Evolutionary conservation across 2,329 filamentous ascomycete genomes (phyloP).

Genomic region (Colletotrichum sp.): DNA sequence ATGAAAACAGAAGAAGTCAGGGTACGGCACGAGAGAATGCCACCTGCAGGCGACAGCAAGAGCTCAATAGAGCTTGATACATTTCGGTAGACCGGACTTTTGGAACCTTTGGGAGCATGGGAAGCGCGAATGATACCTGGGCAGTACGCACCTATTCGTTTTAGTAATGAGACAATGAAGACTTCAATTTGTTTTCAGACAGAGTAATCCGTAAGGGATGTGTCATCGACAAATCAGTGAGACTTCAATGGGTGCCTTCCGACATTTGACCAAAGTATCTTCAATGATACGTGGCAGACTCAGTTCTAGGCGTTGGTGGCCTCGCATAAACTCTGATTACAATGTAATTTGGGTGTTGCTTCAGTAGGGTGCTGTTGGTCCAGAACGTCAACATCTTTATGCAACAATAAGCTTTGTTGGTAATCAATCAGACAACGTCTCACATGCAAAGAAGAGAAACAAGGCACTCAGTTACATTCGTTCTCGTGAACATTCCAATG

Average conservation of each 20-base stretch:
- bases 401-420: not conserved
- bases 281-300: accelerated
- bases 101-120: not conserved
- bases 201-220: no score
- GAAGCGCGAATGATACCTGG: not conserved
- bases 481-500: not conserved
- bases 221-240: not conserved
- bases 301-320: not conserved
- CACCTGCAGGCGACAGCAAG: not conserved
- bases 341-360: not conserved
- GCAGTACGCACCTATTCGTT: not conserved
- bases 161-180: not conserved
- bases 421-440: not conserved
- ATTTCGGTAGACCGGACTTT: not conserved
- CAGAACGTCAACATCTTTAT: not conserved
- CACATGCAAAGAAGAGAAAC: not conserved
- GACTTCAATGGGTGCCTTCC: not conserved
- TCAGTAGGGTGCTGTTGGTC: not conserved
- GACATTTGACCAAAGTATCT: not conserved
- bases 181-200: not conserved
- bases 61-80: conserved; percentile 23
- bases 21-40: conserved; percentile 25
- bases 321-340: not conserved
- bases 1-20: conserved; percentile 35
- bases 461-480: not conserved